phyloP scores from a whole-genome alignment of 352 stramenopile species.

The Globisporangium canariense region DNA sequence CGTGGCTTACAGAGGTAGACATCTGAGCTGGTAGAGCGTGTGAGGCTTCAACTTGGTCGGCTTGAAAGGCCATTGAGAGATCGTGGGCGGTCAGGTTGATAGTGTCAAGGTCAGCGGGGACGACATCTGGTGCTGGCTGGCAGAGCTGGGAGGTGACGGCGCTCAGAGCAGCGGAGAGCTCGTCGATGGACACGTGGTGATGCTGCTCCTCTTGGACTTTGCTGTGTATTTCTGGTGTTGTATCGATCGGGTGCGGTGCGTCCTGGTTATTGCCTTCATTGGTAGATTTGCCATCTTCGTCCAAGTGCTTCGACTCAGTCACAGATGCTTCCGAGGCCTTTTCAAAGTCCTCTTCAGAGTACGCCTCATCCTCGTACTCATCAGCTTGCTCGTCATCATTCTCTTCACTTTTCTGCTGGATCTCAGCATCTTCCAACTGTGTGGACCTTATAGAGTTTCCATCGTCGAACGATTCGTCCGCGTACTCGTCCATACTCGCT shows the following conservation, averaged over 20 bases:
- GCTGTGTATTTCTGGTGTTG: not conserved
- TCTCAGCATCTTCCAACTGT: not conserved
- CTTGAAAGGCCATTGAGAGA: not conserved
- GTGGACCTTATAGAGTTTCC: slow-evolving; percentile 18
- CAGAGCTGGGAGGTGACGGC: slow-evolving; percentile 6
- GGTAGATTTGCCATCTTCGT: not conserved
- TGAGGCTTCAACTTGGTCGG: not conserved
- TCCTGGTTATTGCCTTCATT: not conserved
- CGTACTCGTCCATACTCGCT: slow-evolving; percentile 31
- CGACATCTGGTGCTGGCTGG: not conserved
- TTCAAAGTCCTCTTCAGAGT: slow-evolving; percentile 40
- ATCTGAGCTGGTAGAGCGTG: not conserved
- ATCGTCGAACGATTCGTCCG: slow-evolving; percentile 51
- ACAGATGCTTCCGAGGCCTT: slow-evolving; percentile 17
- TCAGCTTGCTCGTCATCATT: not conserved
- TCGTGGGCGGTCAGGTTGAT: not conserved
- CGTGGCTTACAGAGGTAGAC: slow-evolving; percentile 24
- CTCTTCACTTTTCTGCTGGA: not conserved
- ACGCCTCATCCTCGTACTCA: slow-evolving; percentile 17
- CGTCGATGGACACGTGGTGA: slow-evolving; percentile 5
- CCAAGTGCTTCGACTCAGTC: not conserved
- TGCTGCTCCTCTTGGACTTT: not conserved
- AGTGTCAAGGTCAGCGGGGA: not conserved
- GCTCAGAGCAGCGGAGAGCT: slow-evolving; percentile 10
- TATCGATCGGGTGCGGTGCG: not conserved